Evolutionary conservation across 2,329 filamentous ascomycete species (phyloP).

Genomic region (Cordyceps pruinosa): DNA sequence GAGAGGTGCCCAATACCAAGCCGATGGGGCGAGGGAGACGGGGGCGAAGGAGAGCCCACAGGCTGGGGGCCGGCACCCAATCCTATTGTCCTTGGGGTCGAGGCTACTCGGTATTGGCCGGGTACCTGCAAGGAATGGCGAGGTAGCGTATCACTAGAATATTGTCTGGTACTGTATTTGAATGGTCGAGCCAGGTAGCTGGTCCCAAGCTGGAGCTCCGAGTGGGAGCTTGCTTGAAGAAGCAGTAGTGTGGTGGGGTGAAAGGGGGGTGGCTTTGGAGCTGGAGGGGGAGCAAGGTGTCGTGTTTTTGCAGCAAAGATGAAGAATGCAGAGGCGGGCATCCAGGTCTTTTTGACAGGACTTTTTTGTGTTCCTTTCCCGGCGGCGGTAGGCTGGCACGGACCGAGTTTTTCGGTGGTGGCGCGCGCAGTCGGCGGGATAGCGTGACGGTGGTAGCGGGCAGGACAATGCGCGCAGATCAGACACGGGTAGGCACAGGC

Average conservation of each 20-base stretch:
- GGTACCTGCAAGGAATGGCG: not conserved
- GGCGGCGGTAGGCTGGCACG: not conserved
- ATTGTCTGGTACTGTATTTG: not conserved
- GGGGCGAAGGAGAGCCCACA: not conserved
- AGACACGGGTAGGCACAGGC: too few species aligned
- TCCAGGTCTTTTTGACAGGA: not conserved
- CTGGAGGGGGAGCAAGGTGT: constrained; percentile 3
- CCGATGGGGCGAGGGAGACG: not conserved
- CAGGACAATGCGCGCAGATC: not conserved
- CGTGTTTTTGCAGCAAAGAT: not conserved
- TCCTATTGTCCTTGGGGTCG: not conserved
- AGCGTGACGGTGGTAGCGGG: not conserved
- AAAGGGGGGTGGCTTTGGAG: constrained; percentile 11
- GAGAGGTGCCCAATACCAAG: not conserved
- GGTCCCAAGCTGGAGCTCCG: not conserved
- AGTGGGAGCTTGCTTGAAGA: constrained; percentile 5
- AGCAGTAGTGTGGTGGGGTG: constrained; percentile 9
- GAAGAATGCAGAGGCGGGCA: not conserved
- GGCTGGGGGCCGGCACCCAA: not conserved
- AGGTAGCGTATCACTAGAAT: not conserved
- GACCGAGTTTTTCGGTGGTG: not conserved
- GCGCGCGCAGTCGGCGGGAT: not conserved
- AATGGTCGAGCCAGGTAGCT: constrained; percentile 10
- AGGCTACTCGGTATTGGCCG: not conserved
- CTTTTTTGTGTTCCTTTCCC: too few species aligned